These are phyloP conservation scores for Austroboletus rostrupii DNA, from an alignment of 1,284 basidiomycete species.

Conservation along the genomic window DNA sequence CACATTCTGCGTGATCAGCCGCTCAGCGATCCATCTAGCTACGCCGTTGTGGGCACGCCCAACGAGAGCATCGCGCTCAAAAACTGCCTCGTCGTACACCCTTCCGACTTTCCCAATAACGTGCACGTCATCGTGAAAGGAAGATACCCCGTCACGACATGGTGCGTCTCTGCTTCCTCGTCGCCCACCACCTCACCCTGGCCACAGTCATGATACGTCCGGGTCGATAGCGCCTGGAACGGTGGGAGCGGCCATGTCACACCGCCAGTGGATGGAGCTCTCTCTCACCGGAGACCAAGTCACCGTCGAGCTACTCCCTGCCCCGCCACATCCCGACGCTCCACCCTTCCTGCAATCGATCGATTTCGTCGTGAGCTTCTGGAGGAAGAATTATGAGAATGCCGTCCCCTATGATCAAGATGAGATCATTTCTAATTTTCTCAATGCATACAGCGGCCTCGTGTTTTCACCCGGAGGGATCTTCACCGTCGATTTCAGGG, in stretches of 20 bases:
- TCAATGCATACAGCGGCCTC: constrained; percentile 60
- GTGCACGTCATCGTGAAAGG: constrained; percentile 76
- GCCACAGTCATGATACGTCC: constrained; percentile 69
- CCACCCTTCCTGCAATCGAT: constrained; percentile 74
- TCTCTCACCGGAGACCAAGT: constrained; percentile 76
- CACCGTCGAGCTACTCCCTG: constrained; percentile 61
- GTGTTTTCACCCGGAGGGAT: constrained; percentile 75
- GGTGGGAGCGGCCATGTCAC: constrained; percentile 62
- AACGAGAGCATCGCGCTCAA: constrained; percentile 68
- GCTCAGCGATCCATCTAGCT: constrained; percentile 36
- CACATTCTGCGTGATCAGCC: neutral
- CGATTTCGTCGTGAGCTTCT: constrained; percentile 78
- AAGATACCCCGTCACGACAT: constrained; percentile 65
- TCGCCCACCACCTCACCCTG: constrained; percentile 2
- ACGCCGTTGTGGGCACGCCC: constrained; percentile 53
- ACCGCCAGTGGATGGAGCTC: constrained; percentile 84
- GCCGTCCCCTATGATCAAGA: constrained; percentile 78
- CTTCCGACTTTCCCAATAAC: constrained; percentile 67
- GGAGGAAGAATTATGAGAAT: constrained; percentile 60
- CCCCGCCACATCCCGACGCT: constrained; percentile 54
- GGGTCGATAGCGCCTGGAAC: constrained; percentile 58
- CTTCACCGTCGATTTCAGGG: constrained; percentile 89
- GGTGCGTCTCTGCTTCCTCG: constrained; percentile 41
- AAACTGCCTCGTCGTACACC: constrained; percentile 81
- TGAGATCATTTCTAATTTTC: constrained; percentile 76